phyloP scores from a whole-genome alignment of 805 yeast species.

The Grigorovia transvaalensis region DNA sequence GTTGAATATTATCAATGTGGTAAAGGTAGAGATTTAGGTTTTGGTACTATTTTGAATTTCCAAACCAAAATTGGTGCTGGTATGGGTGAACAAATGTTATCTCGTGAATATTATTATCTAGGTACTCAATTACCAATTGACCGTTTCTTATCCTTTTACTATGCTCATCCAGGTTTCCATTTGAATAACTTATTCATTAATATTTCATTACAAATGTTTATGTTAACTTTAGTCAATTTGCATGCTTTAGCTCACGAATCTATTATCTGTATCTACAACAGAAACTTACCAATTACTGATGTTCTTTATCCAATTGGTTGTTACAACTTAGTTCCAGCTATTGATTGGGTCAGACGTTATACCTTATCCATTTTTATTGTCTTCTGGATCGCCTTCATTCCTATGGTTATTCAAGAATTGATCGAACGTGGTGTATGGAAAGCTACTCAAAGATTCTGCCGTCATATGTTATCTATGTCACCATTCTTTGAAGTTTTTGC shows the following conservation, averaged over 20 bases:
- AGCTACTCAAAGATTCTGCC: constrained; percentile 56
- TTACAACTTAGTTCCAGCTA: constrained; percentile 60
- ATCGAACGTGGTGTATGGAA: constrained; percentile 76
- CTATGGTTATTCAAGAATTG: constrained; percentile 68
- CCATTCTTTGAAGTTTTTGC: constrained; percentile 79
- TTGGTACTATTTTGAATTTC: constrained; percentile 76
- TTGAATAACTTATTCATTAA: constrained; percentile 71
- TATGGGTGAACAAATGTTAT: constrained; percentile 84
- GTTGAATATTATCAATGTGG: constrained; percentile 87
- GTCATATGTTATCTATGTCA: constrained; percentile 60
- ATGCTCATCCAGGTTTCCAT: constrained; percentile 84
- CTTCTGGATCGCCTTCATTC: constrained; percentile 70
- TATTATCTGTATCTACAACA: constrained; percentile 56
- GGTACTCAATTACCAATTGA: constrained; percentile 75
- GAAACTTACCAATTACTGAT: constrained; percentile 57
- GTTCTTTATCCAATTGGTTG: constrained; percentile 58
- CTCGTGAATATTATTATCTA: constrained; percentile 72
- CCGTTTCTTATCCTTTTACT: constrained; percentile 72
- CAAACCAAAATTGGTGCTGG: constrained; percentile 87
- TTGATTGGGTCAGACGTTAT: constrained; percentile 76
- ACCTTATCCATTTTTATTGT: constrained; percentile 74
- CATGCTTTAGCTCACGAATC: constrained; percentile 67
- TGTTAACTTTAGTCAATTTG: constrained; percentile 59
- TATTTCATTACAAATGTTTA: constrained; percentile 61
- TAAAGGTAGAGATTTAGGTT: constrained; percentile 83